Evolutionary conservation across 345 rosid species (phyloP), one percentile per base, ranked within the genome.

Genomic region (Rhodamnia argentea): DNA sequence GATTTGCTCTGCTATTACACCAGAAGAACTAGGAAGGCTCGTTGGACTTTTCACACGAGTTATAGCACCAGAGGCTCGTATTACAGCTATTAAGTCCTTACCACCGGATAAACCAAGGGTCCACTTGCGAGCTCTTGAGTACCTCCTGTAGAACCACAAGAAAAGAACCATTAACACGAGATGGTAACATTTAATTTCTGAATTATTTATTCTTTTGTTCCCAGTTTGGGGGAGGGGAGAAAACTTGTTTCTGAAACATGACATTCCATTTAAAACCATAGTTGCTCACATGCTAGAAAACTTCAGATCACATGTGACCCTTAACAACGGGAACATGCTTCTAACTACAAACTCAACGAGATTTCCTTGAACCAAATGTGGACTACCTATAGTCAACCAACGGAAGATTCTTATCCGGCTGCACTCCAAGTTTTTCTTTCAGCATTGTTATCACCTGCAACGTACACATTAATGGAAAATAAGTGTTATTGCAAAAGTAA

Each of bases 91-190:
- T 84, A 75, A 90, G 86, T 96, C 98, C 88, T 87, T 84, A 47
- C 99, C 98, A 15, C 99, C 98, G 7, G 93, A 90, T 87, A 97
- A 92, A 89, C 99, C 96, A 87, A 96, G 94, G 86, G 99, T 97
- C 98, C 96, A 94, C 84, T 92, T 95, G 87, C 91, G 90, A 85
- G 96, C 99, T 90, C 92, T 87, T 1, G 98, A 94, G 88, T 97
- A 97, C 89, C 92, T 96, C 89, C 99, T 97, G 93, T 83, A 86
- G n/a, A 84, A 70, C 81, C 86, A 75, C 54, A 85, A 60, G 32
- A 64, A n/a, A 56, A 83, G 56, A n/a, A 23, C 55, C 85, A 32
- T 29, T 84, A 18, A 47, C 40, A 58, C 23, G 29, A 40, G 23
- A 84, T 57, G 51, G 60, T 40, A 26, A 22, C 52, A 58, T 84